Percentiles rank a stretch among this genome's conserved stretches.
Conservation (phyloP, 306 rosid genomes). For the Styphnolobium japonicum region DNA sequence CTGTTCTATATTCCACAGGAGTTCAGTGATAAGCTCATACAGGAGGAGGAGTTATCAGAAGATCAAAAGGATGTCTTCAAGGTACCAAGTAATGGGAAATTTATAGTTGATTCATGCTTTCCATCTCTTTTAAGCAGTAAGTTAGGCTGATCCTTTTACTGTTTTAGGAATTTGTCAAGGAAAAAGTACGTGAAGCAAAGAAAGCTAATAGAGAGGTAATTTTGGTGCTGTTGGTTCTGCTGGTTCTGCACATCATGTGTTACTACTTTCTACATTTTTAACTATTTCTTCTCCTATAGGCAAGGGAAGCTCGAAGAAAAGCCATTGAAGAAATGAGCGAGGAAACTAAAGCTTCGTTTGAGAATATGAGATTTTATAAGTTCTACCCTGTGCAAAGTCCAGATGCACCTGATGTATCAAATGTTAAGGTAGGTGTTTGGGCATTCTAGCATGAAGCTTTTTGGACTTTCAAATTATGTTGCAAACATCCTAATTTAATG, state of each 20-base stretch:
- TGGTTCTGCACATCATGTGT: neutral
- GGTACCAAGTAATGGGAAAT: constrained; percentile 32
- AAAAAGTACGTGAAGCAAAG: constrained; percentile 68
- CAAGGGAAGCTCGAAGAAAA: constrained; percentile 61
- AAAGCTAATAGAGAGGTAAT: constrained; percentile 64
- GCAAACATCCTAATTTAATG: neutral
- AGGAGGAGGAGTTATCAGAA: constrained; percentile 55
- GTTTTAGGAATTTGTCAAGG: constrained; percentile 68
- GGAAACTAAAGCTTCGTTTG: constrained; percentile 65
- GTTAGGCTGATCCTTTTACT: neutral
- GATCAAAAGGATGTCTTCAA: constrained; percentile 63
- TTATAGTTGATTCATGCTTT: neutral
- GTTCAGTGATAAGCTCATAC: constrained; percentile 57
- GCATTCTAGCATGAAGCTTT: neutral
- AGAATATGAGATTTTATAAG: constrained; percentile 65
- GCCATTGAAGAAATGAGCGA: constrained; percentile 71
- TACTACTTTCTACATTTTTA: neutral
- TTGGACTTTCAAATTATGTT: neutral
- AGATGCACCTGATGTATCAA: constrained; percentile 61
- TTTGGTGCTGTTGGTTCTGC: neutral
- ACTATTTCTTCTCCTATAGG: constrained; percentile 38
- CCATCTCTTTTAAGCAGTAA: neutral
- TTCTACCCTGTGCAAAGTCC: constrained; percentile 64
- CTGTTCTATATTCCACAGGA: constrained; percentile 44
- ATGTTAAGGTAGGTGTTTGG: constrained; percentile 49